These are phyloP conservation scores for Podila verticillata DNA, from an alignment of 192 early-diverging fungal genomes.

Conservation along the genomic window DNA sequence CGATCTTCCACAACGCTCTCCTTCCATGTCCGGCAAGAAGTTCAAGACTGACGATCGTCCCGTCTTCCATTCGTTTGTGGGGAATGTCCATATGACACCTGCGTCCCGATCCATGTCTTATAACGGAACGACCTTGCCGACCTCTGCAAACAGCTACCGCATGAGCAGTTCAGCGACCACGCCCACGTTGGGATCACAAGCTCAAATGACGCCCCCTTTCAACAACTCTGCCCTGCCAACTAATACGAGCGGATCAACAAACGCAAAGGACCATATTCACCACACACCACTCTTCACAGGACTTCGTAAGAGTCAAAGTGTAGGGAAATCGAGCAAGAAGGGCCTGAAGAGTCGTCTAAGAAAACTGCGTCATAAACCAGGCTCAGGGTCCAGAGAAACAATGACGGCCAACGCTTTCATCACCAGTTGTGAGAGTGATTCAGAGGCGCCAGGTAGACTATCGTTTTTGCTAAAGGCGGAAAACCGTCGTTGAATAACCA, in stretches of 20 bases:
- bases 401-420: slow-evolving; percentile 12
- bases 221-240: background rate
- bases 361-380: slow-evolving; percentile 25
- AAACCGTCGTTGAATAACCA: background rate
- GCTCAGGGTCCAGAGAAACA: slow-evolving; percentile 17
- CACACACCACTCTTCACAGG: background rate
- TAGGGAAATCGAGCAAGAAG: slow-evolving; percentile 31
- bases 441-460: slow-evolving; percentile 35
- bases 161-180: background rate
- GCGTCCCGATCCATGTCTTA: background rate
- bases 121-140: background rate
- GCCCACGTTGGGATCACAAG: background rate
- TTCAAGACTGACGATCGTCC: background rate
- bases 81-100: background rate
- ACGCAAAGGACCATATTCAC: background rate
- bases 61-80: background rate
- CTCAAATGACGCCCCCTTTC: background rate
- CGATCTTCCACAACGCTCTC: background rate
- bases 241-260: background rate
- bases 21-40: background rate
- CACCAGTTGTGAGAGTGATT: slow-evolving; percentile 46
- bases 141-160: background rate
- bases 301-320: slow-evolving; percentile 16
- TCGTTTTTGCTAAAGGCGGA: background rate
- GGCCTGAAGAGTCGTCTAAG: slow-evolving; percentile 31